A percentile compares a stretch with the other conserved stretches of the same genome.
phyloP scores from a whole-genome alignment of 768 basidiomycete genomes.

The Calocera cornea region DNA sequence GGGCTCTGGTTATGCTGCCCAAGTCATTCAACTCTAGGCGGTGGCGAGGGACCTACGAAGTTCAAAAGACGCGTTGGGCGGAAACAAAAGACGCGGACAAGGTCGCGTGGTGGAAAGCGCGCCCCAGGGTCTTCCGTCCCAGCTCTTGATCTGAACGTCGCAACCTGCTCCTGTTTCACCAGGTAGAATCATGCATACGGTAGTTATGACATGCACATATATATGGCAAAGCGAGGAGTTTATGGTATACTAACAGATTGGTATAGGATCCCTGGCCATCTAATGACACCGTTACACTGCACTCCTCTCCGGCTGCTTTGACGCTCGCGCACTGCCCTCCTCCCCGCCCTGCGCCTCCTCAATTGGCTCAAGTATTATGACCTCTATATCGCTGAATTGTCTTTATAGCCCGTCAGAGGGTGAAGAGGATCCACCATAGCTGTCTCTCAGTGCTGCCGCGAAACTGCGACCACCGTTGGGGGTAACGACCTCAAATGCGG shows the following conservation, averaged over 20 bases:
- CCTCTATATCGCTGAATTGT: background rate
- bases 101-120: background rate
- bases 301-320: too few species aligned
- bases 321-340: too few species aligned
- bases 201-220: too few species aligned
- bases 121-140: background rate
- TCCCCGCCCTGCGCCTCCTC: background rate
- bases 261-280: too few species aligned
- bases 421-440: background rate
- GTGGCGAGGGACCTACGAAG: background rate
- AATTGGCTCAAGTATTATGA: background rate
- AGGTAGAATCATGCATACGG: too few species aligned
- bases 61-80: constrained; percentile 1
- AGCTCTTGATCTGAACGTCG: too few species aligned
- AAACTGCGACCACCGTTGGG: background rate
- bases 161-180: too few species aligned
- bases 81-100: background rate
- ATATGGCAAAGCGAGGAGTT: too few species aligned
- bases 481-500: background rate
- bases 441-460: background rate
- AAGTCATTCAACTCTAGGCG: background rate
- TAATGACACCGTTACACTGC: too few species aligned
- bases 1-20: background rate
- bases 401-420: background rate
- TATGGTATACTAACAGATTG: too few species aligned